Evolutionary conservation across 164 flowering plant species (phyloP).

Genomic region (Vitis riparia): DNA sequence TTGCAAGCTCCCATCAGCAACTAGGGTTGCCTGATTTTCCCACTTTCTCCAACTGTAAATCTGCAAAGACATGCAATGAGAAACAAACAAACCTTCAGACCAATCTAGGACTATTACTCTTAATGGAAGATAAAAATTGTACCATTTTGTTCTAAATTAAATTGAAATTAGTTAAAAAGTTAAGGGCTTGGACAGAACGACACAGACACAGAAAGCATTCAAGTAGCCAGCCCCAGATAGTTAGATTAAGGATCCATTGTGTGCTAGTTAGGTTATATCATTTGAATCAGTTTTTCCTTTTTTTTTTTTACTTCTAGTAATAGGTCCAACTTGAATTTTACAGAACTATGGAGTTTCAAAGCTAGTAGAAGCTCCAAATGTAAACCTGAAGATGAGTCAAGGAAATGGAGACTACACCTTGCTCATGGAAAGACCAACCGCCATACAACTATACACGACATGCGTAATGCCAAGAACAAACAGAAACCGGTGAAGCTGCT

Average conservation of each 20-base stretch:
- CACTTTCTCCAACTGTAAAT: constrained; percentile 97
- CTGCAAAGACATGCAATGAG: constrained; percentile 31
- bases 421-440: constrained; percentile 76
- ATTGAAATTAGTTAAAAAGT: background rate
- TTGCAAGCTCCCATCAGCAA: constrained; percentile 46
- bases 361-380: background rate
- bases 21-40: constrained; percentile 57
- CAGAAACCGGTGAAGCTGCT: constrained; percentile 88
- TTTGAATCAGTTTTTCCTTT: background rate
- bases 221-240: background rate
- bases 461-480: constrained; percentile 94
- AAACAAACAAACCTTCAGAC: background rate
- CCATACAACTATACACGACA: constrained; percentile 75
- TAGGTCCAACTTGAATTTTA: too few relatives aligned
- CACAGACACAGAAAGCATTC: background rate
- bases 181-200: background rate
- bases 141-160: background rate
- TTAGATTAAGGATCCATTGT: background rate
- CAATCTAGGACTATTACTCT: background rate
- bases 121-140: background rate
- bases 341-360: background rate
- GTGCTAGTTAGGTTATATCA: background rate
- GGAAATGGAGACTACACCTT: constrained; percentile 49
- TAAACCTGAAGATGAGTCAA: background rate
- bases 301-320: too few relatives aligned